phyloP scores from a whole-genome alignment of 805 yeast genomes.

The Candida sphagnicola region DNA sequence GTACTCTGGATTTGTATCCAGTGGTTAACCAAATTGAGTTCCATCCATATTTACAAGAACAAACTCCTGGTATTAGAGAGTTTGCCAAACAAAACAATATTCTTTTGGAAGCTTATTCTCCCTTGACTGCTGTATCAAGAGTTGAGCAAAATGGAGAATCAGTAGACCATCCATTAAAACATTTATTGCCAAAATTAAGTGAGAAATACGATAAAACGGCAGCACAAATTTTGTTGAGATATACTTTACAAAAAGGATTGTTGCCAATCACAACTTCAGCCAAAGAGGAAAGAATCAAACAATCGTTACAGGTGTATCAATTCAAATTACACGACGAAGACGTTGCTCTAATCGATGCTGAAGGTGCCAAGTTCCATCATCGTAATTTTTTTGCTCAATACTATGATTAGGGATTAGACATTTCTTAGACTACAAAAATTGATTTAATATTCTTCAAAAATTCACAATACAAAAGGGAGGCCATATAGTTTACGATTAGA shows the following conservation, averaged over 20 bases:
- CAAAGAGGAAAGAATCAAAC: slow-evolving; percentile 50
- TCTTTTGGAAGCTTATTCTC: slow-evolving; percentile 61
- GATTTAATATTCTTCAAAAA: too few species aligned
- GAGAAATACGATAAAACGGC: slow-evolving; percentile 55
- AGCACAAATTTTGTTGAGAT: slow-evolving; percentile 65
- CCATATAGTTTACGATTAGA: too few species aligned
- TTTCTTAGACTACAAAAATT: too few species aligned
- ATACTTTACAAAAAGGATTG: slow-evolving; percentile 62
- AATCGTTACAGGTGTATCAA: slow-evolving; percentile 51
- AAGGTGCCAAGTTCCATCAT: slow-evolving; percentile 22
- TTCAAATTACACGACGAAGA: slow-evolving; percentile 54
- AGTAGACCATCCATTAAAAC: slow-evolving; percentile 33
- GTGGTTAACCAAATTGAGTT: slow-evolving; percentile 67
- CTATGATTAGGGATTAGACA: too few species aligned
- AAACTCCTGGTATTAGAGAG: slow-evolving; percentile 52
- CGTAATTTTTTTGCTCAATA: too few species aligned
- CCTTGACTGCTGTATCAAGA: slow-evolving; percentile 58
- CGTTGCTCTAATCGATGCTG: slow-evolving; percentile 22
- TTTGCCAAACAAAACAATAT: slow-evolving; percentile 48
- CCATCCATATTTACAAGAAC: slow-evolving; percentile 63
- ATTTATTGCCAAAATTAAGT: slow-evolving; percentile 38
- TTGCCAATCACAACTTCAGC: slow-evolving; percentile 76
- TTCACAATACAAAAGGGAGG: too few species aligned
- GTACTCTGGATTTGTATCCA: slow-evolving; percentile 43
- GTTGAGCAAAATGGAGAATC: slow-evolving; percentile 24